These are phyloP conservation scores for Hymenoscyphus salicellus DNA, from an alignment of 2,329 filamentous ascomycete genomes.

Conservation along the genomic window DNA sequence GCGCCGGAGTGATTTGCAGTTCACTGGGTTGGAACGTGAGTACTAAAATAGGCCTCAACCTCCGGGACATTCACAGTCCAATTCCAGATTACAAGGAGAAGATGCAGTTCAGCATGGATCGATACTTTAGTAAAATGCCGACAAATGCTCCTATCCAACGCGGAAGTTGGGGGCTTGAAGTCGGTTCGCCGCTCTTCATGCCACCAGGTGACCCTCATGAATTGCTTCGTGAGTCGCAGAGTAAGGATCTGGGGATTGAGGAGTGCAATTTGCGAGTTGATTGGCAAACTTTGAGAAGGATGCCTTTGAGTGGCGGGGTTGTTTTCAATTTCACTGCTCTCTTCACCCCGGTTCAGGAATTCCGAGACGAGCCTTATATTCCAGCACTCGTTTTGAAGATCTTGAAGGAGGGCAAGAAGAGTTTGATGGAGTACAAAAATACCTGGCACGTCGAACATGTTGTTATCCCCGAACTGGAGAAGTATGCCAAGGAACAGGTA, in stretches of 20 bases:
- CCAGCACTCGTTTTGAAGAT: conserved; percentile 67
- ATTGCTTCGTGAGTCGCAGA: conserved; percentile 55
- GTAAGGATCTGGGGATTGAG: conserved; percentile 51
- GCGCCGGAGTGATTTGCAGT: conserved; percentile 75
- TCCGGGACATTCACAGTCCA: conserved; percentile 68
- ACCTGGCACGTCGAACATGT: conserved; percentile 77
- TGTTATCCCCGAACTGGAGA: conserved; percentile 60
- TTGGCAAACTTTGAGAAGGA: conserved; percentile 79
- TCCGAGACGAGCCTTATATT: conserved; percentile 69
- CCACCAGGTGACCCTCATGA: conserved; percentile 66
- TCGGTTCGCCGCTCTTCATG: conserved; percentile 72
- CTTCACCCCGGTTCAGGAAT: conserved; percentile 70
- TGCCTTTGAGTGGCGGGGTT: conserved; percentile 72
- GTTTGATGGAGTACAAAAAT: conserved; percentile 75
- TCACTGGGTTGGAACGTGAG: conserved; percentile 76
- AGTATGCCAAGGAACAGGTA: conserved; percentile 65
- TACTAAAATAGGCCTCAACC: conserved; percentile 67
- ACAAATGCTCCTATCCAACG: conserved; percentile 74
- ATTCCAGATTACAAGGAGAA: conserved; percentile 85
- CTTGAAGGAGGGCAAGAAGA: conserved; percentile 67
- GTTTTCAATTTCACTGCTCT: conserved; percentile 88
- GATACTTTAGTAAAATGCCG: conserved; percentile 76
- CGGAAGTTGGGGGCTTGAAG: conserved; percentile 79
- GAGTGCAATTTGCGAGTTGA: conserved; percentile 73
- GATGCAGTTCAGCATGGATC: conserved; percentile 84